Base-by-base conservation (phyloP, 257 asterid genomes). In the Solanum medicagineum region DNA sequence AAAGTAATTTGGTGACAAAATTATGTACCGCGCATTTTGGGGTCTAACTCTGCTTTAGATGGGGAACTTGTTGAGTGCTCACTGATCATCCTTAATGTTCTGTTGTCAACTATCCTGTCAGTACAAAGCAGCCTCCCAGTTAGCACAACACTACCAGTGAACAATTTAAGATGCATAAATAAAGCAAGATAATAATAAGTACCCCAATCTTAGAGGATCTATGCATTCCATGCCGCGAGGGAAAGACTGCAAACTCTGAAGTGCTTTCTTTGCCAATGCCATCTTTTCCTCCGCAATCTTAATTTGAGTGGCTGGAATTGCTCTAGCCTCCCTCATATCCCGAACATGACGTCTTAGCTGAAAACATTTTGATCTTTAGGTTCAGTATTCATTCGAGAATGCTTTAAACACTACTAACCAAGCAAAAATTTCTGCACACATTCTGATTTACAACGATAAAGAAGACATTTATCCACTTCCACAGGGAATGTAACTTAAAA, bases 161-260 rank as follows among this genome's bases (percentile, higher is more conserved):
- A 66, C 85, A 47, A 11, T 68, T 32, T 19, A 65, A 68, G 26
- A 84, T 66, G 49, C 80, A 83, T 36, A 85, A 66, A 32, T 71
- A 68, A 81, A 66, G 85, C 86, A 83, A 89, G 90, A 77, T 62
- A 80, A 69, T 65, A 47, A 12, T 65, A 54, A 56, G 86, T 95
- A 96, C 99, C 99, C 99, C 89, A 96, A 89, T 86, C 99, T 98
- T 83, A 96, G 94, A 87, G 99, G 99, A 90, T 96, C 99, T 88
- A 96, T 93, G 93, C 97, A 95, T 87, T 96, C 99, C 97, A 96
- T 94, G 91, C 98, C 99, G 69, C 99, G 97, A 56, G 99, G 99
- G 86, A 96, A 97, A 11, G 99, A 96, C 80, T 92, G 97, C 71
- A 93, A 44, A 86, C 84, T 87, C 88, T 80, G 94, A 84, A 96